Conservation (phyloP, 495 filamentous ascomycete genomes). For the Tirmania nivea region DNA sequence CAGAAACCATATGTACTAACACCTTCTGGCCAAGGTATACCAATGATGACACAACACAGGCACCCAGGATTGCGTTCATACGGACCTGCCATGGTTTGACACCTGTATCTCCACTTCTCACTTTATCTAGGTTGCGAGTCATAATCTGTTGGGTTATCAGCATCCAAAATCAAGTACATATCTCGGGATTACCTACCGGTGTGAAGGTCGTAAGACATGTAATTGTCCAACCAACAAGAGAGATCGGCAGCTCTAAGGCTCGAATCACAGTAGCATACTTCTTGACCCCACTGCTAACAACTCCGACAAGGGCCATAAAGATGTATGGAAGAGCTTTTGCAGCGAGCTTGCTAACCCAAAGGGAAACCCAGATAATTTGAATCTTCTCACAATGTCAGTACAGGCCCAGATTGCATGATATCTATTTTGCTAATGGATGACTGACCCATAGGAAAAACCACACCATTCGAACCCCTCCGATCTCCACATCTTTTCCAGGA, state of each 20-base stretch:
- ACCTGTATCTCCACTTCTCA: slow-evolving; percentile 17
- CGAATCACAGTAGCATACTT: slow-evolving; percentile 76
- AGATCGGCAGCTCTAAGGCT: slow-evolving; percentile 62
- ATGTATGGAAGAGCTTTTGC: slow-evolving; percentile 56
- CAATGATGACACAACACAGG: slow-evolving; percentile 50
- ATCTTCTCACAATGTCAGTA: slow-evolving; percentile 22
- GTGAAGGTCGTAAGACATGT: slow-evolving; percentile 59
- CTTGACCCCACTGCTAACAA: slow-evolving; percentile 73
- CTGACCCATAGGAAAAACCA: slow-evolving; percentile 62
- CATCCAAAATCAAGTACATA: not conserved
- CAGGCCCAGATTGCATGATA: not conserved
- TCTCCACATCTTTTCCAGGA: slow-evolving; percentile 27
- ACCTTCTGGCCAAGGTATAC: slow-evolving; percentile 64
- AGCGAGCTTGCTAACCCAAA: slow-evolving; percentile 73
- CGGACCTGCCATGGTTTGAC: slow-evolving; percentile 32
- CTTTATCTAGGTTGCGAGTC: slow-evolving; percentile 18
- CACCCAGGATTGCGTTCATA: slow-evolving; percentile 54
- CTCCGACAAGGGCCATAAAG: slow-evolving; percentile 72
- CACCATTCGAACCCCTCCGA: slow-evolving; percentile 45
- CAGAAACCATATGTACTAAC: slow-evolving; percentile 75
- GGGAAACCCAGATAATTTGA: slow-evolving; percentile 66
- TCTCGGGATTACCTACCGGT: slow-evolving; percentile 26
- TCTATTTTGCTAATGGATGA: not conserved
- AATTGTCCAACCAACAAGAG: slow-evolving; percentile 70
- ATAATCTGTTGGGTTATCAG: slow-evolving; percentile 1